Evolutionary conservation across 2,329 filamentous ascomycete species (phyloP), one percentile per base, ranked within the genome.

Genomic region (Pseudopithomyces chartarum): DNA sequence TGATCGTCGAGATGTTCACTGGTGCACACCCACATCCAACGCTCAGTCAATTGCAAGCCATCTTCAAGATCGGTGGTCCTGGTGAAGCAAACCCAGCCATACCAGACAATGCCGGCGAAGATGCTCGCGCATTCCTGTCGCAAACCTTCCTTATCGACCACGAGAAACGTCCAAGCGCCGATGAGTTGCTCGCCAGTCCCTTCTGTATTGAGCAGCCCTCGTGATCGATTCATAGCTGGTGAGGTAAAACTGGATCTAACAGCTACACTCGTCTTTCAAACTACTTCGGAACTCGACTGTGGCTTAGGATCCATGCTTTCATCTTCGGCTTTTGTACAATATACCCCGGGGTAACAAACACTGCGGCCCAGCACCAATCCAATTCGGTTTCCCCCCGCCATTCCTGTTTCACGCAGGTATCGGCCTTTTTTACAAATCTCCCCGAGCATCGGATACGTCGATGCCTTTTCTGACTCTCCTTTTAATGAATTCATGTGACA

Each of bases 1-100:
- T 99, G 50, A 92, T 99, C 13, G 94, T 99, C 22, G 95, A 99
- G 81, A 99, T 99, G 95, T 97, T 98, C 84, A 98, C 95, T 12
- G 95, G 95, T 54, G 90, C 87, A 43, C 95, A 98, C 74, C 95
- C 95, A 1, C 97, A 97, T 83, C 95, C 95, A 0, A 94, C 97
- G 78, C 97, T 92, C 81, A 96, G 91, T 58, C 96, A 99, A 77
- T 82, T 99, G 61, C 95, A 99, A 75, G 95, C 95, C 58, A 97
- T 99, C 71, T 99, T 99, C 83, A 97, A 97, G 80, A 98, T 99
- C 73, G 80, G 80, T 33, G 93, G 93, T 38, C 92, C 90, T 62
- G 88, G 90, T 64, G 90, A 91, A 75, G 92, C 92, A 22, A 88
- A 91, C 43, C 95, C 95, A 0, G 93, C 91, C 15, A 90, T 97